A percentile compares a stretch with the other conserved stretches of the same genome.
Evolutionary conservation across 768 basidiomycete species (phyloP).

Genomic region (Boletus eberwhitei): DNA sequence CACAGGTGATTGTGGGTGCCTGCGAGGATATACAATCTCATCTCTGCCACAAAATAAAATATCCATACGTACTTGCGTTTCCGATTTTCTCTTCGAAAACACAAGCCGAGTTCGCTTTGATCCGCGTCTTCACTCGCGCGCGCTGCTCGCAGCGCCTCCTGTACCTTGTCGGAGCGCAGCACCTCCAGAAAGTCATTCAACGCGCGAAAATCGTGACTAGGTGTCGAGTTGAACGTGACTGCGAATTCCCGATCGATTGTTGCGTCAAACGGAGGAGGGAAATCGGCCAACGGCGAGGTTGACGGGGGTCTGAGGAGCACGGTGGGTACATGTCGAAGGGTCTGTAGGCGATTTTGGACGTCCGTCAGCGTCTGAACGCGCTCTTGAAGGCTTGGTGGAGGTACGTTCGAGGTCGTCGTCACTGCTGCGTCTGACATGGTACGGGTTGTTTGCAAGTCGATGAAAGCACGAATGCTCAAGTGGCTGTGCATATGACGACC

Average conservation of each 20-base stretch:
- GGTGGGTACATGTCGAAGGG: conserved; percentile 45
- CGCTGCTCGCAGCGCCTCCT: conserved; percentile 56
- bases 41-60: not conserved
- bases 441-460: not conserved
- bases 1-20: conserved; percentile 51
- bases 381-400: conserved; percentile 33
- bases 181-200: conserved; percentile 46
- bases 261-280: conserved; percentile 27
- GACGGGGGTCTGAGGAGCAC: conserved; percentile 41
- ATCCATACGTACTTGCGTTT: conserved; percentile 51
- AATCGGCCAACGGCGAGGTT: conserved; percentile 21
- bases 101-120: conserved; percentile 43
- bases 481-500: conserved; percentile 18
- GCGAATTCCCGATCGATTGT: conserved; percentile 28
- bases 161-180: conserved; percentile 49
- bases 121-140: conserved; percentile 54
- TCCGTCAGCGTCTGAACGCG: conserved; percentile 48
- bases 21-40: conserved; percentile 15
- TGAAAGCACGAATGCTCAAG: not conserved
- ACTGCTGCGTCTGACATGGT: conserved; percentile 4
- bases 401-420: conserved; percentile 1
- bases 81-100: conserved; percentile 46
- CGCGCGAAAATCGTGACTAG: conserved; percentile 43
- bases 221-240: conserved; percentile 26
- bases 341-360: conserved; percentile 42